Evolutionary conservation across 2,329 filamentous ascomycete genomes (phyloP), one percentile per base, ranked within the genome.

Genomic region (Paraphoma sp.): DNA sequence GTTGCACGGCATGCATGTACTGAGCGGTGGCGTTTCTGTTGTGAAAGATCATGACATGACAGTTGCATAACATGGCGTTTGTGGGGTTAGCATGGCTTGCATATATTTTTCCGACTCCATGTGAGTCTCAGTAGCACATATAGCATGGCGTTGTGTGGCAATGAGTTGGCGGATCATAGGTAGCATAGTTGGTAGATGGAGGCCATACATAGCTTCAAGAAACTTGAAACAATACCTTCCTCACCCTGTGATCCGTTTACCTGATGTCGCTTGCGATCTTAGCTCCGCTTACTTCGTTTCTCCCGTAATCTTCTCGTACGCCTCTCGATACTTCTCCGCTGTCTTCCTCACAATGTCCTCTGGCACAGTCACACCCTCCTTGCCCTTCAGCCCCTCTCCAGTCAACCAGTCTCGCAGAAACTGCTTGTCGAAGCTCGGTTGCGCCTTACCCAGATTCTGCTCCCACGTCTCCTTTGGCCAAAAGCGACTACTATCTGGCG

Each of bases 391-490:
- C 0, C 90, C 90, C 55, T 89, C 82, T 46, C 75, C 78, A 2
- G 87, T 89, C 68, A 97, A 77, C 91, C 92, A 97, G 78, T 97
- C 89, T 36, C 93, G 83, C 64, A 97, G 76, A 69, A 75, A 82
- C 69, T 82, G 71, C 83, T 97, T 97, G 75, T 97, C 93, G 65
- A 94, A 95, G 78, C 91, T 95, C 52, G 89, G 84, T 80, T 96
- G 92, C 54, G 89, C 84, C 59, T 83, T 83, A 1, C 93, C 93
- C 16, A 90, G 78, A 56, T 76, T 72, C 52, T 59, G 47, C 72
- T 87, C 84, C 73, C 94, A 96, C 45, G 83, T 83, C 43, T 87
- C 87, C 61, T 84, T 86, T 0, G 88, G 88, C 93, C 94, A 98
- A 83, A 97, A 97, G 14, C 93, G 86, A 48, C 90, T 94, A 64